Evolutionary conservation across 2,329 filamentous ascomycete species (phyloP).

Genomic region (Ceratocystis eucalypticola): DNA sequence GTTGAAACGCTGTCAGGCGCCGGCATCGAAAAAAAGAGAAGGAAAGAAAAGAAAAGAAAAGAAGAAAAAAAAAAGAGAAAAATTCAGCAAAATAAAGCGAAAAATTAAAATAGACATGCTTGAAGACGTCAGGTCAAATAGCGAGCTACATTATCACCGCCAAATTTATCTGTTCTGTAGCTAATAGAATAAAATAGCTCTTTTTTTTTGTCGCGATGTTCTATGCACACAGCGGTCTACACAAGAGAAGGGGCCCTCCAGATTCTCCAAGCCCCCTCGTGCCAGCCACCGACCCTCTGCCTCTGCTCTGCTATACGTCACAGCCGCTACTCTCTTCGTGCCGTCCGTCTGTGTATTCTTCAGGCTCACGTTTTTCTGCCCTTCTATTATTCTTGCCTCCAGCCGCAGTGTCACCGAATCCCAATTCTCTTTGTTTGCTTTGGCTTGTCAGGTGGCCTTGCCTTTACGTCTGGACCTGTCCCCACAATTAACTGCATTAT

Average conservation of each 20-base stretch:
- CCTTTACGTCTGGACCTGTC: no score
- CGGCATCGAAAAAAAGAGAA: not conserved
- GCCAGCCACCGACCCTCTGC: no score
- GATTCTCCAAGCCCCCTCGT: no score
- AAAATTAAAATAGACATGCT: not conserved
- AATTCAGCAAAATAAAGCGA: not conserved
- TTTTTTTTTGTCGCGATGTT: no score
- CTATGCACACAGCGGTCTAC: no score
- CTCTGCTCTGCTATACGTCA: no score
- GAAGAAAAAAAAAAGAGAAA: not conserved
- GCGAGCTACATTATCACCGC: no score
- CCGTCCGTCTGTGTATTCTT: not conserved
- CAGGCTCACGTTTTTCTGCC: not conserved
- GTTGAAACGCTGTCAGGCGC: slow-evolving; percentile 6
- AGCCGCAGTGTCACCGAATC: not conserved
- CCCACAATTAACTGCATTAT: not conserved
- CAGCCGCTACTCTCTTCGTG: not conserved
- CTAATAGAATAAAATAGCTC: no score
- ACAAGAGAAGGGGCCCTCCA: no score
- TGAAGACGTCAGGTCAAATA: no score
- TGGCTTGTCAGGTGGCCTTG: not conserved
- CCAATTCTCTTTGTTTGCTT: not conserved
- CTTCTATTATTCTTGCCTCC: not conserved
- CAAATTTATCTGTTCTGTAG: no score
- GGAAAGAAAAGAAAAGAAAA: not conserved